Conservation (phyloP, 345 rosid genomes). For the Hevea brasiliensis region DNA sequence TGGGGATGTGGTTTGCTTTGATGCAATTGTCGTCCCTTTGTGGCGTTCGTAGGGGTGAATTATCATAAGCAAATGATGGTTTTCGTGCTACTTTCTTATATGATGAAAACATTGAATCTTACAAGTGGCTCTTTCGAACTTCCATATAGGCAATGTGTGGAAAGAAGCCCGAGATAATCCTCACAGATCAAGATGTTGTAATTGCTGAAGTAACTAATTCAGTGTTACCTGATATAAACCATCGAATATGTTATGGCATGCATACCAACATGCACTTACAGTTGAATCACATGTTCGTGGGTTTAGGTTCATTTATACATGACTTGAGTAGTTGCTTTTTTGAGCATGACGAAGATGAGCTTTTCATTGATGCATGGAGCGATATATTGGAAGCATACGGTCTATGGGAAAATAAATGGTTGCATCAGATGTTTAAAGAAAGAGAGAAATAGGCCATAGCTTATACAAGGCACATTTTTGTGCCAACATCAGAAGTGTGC, state of each 20-base stretch:
- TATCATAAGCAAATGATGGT: conserved; percentile 40
- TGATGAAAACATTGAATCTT: conserved; percentile 36
- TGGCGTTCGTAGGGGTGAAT: conserved; percentile 37
- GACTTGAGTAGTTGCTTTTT: conserved; percentile 35
- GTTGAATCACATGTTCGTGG: conserved; percentile 26
- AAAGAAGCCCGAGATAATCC: conserved; percentile 30
- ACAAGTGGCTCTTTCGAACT: conserved; percentile 38
- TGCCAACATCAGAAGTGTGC: conserved; percentile 27
- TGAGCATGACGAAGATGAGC: conserved; percentile 30
- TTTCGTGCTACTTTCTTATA: conserved; percentile 38
- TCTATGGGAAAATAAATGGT: conserved; percentile 32
- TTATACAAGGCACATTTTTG: conserved; percentile 32
- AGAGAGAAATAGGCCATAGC: conserved; percentile 41
- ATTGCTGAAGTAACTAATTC: conserved; percentile 24
- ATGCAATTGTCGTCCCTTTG: conserved; percentile 30
- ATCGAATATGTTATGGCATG: conserved; percentile 38
- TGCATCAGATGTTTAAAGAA: conserved; percentile 27
- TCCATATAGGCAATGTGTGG: conserved; percentile 34
- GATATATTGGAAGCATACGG: conserved; percentile 28
- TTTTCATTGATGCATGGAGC: conserved; percentile 36
- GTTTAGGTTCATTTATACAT: conserved; percentile 23
- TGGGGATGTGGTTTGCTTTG: conserved; percentile 39
- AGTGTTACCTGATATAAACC: conserved; percentile 23
- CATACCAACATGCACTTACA: conserved; percentile 32
- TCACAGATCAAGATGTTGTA: conserved; percentile 33